Evolutionary conservation across 2,329 filamentous ascomycete genomes (phyloP).

Genomic region (Colletotrichum falcatum): DNA sequence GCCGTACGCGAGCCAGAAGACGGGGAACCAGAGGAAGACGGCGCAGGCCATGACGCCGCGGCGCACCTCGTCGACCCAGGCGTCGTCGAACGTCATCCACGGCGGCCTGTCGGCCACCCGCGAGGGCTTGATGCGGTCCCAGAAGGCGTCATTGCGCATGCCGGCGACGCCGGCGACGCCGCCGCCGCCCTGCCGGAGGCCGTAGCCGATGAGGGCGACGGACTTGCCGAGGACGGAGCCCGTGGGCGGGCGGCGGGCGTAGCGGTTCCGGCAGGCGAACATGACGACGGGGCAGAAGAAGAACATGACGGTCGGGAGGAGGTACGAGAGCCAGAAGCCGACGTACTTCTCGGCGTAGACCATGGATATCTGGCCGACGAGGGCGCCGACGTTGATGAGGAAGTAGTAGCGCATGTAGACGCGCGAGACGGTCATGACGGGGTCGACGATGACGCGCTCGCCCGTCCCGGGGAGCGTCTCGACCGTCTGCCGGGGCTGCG

Average conservation of each 20-base stretch:
- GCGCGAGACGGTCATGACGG: slow-evolving; percentile 71
- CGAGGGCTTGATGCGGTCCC: slow-evolving; percentile 63
- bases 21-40: slow-evolving; percentile 60
- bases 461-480: slow-evolving; percentile 61
- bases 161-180: slow-evolving; percentile 53
- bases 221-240: slow-evolving; percentile 65
- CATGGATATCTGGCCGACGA: slow-evolving; percentile 65
- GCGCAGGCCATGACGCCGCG: slow-evolving; percentile 66
- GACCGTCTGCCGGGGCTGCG: slow-evolving; percentile 49
- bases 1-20: slow-evolving; percentile 40
- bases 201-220: slow-evolving; percentile 46
- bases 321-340: slow-evolving; percentile 62
- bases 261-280: slow-evolving; percentile 53
- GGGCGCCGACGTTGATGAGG: slow-evolving; percentile 65
- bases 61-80: slow-evolving; percentile 73
- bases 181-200: slow-evolving; percentile 21
- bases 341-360: slow-evolving; percentile 68
- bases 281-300: slow-evolving; percentile 69
- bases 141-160: slow-evolving; percentile 61
- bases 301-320: slow-evolving; percentile 65
- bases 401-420: slow-evolving; percentile 75
- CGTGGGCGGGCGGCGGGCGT: slow-evolving; percentile 59
- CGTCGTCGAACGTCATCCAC: slow-evolving; percentile 75
- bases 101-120: slow-evolving; percentile 47
- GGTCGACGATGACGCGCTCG: slow-evolving; percentile 75